Conservation (phyloP, 192 early-diverging fungal species). For the Backusella morwellensis region DNA sequence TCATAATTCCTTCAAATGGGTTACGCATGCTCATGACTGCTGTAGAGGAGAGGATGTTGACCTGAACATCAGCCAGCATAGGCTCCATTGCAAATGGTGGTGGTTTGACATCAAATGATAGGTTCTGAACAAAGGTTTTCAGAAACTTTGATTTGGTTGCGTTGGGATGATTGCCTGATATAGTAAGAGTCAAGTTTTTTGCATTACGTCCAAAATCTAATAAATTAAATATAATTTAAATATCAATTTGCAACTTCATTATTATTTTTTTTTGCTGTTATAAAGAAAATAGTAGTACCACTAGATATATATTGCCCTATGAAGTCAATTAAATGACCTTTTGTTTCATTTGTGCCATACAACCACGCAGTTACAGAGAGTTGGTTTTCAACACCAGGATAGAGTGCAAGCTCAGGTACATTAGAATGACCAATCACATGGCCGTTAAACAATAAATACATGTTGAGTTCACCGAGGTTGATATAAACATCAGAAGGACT, state of each 20-base stretch:
- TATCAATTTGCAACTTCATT: neutral
- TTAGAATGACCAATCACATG: conserved; percentile 27
- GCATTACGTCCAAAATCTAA: conserved; percentile 3
- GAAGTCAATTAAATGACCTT: conserved; percentile 10
- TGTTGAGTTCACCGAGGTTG: conserved; percentile 26
- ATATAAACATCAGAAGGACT: conserved; percentile 36
- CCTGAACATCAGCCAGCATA: conserved; percentile 22
- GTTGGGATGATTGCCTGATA: conserved; percentile 32
- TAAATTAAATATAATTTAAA: neutral
- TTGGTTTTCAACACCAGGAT: conserved; percentile 16
- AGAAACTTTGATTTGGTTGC: conserved; percentile 15
- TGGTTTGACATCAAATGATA: conserved; percentile 17
- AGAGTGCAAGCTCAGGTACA: conserved; percentile 14
- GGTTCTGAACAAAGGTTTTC: conserved; percentile 11
- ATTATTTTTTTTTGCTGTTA: neutral
- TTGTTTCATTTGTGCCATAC: neutral
- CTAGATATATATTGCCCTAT: conserved; percentile 19
- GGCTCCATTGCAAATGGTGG: conserved; percentile 17
- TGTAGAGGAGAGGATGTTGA: conserved; percentile 36
- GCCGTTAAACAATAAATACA: conserved; percentile 20
- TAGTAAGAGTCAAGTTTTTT: conserved; percentile 21
- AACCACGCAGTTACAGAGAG: conserved; percentile 13
- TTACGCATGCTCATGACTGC: conserved; percentile 26
- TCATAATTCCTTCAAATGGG: conserved; percentile 24
- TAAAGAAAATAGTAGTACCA: conserved; percentile 6